phyloP scores from a whole-genome alignment of 2,329 filamentous ascomycete species.

The Trichoderma semiorbis region DNA sequence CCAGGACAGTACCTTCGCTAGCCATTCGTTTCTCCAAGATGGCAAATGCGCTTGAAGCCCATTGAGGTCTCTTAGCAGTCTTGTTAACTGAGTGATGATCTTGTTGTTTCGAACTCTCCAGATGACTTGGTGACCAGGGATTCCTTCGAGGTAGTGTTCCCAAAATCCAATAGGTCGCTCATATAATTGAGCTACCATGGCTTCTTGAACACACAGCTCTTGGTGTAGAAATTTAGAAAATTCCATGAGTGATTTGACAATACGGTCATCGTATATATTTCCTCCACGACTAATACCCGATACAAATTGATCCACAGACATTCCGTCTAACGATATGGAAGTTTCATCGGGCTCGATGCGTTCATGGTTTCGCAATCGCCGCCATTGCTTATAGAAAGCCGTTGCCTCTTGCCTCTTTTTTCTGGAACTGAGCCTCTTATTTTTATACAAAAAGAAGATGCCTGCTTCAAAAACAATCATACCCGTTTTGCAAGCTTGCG shows the following conservation, averaged over 20 bases:
- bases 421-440: neutral
- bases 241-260: slow-evolving; percentile 22
- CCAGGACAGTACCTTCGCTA: slow-evolving; percentile 15
- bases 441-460: neutral
- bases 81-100: neutral
- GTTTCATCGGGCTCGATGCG: neutral
- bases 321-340: neutral
- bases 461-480: neutral
- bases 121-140: neutral
- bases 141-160: slow-evolving; percentile 15
- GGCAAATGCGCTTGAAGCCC: neutral
- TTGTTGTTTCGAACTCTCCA: slow-evolving; percentile 11
- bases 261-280: slow-evolving; percentile 16
- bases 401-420: neutral
- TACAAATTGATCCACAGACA: neutral
- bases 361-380: neutral
- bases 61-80: neutral
- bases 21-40: slow-evolving; percentile 20
- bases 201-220: slow-evolving; percentile 24
- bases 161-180: slow-evolving; percentile 19
- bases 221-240: slow-evolving; percentile 16
- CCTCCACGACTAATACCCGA: neutral
- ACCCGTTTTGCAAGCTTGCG: neutral
- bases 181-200: slow-evolving; percentile 26
- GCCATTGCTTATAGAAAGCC: neutral